Percentiles rank a stretch among this genome's conserved stretches.
phyloP scores from a whole-genome alignment of 208 protist species.

The Trypanosoma theileri region DNA sequence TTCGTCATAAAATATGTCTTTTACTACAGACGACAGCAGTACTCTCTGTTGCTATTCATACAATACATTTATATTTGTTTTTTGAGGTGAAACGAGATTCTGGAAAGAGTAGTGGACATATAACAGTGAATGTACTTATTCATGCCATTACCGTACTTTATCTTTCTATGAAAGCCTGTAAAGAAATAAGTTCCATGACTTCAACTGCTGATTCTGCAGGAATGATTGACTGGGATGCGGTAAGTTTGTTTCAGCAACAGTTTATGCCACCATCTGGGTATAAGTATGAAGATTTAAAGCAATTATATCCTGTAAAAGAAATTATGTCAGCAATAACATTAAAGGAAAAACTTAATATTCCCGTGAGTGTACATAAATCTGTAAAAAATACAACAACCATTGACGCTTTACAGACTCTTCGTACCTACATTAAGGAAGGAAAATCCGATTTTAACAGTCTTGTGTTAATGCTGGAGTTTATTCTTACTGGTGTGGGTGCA shows the following conservation, averaged over 20 bases:
- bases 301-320: slow-evolving; percentile 40
- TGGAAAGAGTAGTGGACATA: slow-evolving; percentile 10
- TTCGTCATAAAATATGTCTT: slow-evolving; percentile 44
- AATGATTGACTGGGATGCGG: slow-evolving; percentile 22
- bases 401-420: slow-evolving; percentile 48
- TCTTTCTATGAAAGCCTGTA: slow-evolving; percentile 36
- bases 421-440: slow-evolving; percentile 30
- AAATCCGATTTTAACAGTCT: slow-evolving; percentile 52
- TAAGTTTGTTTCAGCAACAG: slow-evolving; percentile 14
- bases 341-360: slow-evolving; percentile 42
- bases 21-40: slow-evolving; percentile 77
- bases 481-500: slow-evolving; percentile 38
- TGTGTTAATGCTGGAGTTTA: slow-evolving; percentile 50
- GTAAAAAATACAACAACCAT: slow-evolving; percentile 6
- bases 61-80: slow-evolving; percentile 38
- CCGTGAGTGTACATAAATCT: slow-evolving; percentile 5
- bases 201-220: neutral
- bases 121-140: slow-evolving; percentile 35
- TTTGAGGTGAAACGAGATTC: neutral
- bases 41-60: slow-evolving; percentile 55
- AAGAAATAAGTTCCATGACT: slow-evolving; percentile 22
- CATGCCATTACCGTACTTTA: slow-evolving; percentile 71
- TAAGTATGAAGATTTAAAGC: slow-evolving; percentile 28
- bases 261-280: slow-evolving; percentile 24
- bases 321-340: slow-evolving; percentile 37